These are phyloP conservation scores for Dipteronia sinensis DNA, from an alignment of 345 rosid genomes.

Conservation along the genomic window DNA sequence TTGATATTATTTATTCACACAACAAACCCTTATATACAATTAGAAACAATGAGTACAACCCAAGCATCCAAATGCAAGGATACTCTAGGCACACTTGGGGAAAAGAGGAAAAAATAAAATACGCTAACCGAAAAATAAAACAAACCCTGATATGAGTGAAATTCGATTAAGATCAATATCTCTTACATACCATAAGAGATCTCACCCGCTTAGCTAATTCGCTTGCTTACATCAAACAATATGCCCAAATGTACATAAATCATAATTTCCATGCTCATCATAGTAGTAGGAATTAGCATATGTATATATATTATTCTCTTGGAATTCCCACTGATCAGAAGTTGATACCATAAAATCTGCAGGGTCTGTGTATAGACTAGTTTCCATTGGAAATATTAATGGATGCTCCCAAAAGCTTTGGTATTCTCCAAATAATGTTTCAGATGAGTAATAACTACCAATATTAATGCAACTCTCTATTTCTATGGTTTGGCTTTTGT, in stretches of 20 bases:
- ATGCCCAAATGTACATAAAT: not conserved
- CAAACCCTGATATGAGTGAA: no score
- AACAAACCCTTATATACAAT: not conserved
- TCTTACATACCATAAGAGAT: no score
- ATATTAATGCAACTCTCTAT: not conserved
- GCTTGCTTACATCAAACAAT: not conserved
- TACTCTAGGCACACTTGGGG: not conserved
- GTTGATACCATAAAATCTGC: not conserved
- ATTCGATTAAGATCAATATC: no score
- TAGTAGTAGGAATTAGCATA: not conserved
- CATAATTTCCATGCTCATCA: not conserved
- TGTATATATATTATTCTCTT: not conserved
- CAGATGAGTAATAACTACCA: not conserved
- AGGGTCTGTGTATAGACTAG: not conserved
- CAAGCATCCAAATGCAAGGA: not conserved
- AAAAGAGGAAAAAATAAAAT: no score
- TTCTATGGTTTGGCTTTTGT: not conserved
- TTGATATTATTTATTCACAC: not conserved
- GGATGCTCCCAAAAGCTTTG: conserved; percentile 12
- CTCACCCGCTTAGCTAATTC: no score
- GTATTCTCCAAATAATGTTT: conserved; percentile 2
- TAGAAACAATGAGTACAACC: not conserved
- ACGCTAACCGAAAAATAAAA: no score
- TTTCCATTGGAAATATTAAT: not conserved
- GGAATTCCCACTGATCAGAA: not conserved